Percentiles rank a stretch among this genome's conserved stretches.
Evolutionary conservation across 2,329 filamentous ascomycete species (phyloP).

Genomic region (Xylaria sp.): DNA sequence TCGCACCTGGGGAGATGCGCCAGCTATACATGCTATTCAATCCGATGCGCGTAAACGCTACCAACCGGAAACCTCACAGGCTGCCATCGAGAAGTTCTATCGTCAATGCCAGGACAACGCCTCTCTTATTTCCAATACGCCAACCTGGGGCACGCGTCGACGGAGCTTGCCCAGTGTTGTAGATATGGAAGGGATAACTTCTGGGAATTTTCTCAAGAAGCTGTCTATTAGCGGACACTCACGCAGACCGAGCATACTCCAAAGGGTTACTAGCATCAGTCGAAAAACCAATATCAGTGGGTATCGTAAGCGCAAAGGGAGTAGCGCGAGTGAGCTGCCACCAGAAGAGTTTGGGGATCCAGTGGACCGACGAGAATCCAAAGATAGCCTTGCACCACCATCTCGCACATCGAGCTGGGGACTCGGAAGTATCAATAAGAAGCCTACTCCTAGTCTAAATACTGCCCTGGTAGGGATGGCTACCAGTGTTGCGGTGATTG

Average conservation of each 20-base stretch:
- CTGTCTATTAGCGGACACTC: slow-evolving; percentile 61
- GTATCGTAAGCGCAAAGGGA: slow-evolving; percentile 60
- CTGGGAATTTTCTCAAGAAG: slow-evolving; percentile 72
- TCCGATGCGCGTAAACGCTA: slow-evolving; percentile 41
- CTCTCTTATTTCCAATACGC: slow-evolving; percentile 70
- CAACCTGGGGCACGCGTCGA: slow-evolving; percentile 76
- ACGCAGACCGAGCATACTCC: slow-evolving; percentile 65
- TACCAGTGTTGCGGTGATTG: slow-evolving; percentile 65
- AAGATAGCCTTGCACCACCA: slow-evolving; percentile 63
- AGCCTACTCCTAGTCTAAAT: slow-evolving; percentile 66
- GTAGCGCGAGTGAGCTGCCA: slow-evolving; percentile 53
- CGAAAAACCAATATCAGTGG: slow-evolving; percentile 61
- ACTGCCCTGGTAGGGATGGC: slow-evolving; percentile 68
- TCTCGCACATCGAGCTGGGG: slow-evolving; percentile 63
- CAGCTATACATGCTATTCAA: slow-evolving; percentile 59
- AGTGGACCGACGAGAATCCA: slow-evolving; percentile 53
- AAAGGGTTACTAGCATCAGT: slow-evolving; percentile 62
- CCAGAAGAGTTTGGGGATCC: slow-evolving; percentile 43
- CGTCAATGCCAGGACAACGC: slow-evolving; percentile 65
- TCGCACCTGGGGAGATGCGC: slow-evolving; percentile 62
- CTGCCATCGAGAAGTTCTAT: slow-evolving; percentile 65
- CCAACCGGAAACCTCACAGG: slow-evolving; percentile 64
- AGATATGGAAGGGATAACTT: slow-evolving; percentile 69
- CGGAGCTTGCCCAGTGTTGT: slow-evolving; percentile 69
- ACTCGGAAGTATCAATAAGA: slow-evolving; percentile 57